Conservation (phyloP, 192 early-diverging fungal species). For the Rhizoclosmatium sp. region DNA sequence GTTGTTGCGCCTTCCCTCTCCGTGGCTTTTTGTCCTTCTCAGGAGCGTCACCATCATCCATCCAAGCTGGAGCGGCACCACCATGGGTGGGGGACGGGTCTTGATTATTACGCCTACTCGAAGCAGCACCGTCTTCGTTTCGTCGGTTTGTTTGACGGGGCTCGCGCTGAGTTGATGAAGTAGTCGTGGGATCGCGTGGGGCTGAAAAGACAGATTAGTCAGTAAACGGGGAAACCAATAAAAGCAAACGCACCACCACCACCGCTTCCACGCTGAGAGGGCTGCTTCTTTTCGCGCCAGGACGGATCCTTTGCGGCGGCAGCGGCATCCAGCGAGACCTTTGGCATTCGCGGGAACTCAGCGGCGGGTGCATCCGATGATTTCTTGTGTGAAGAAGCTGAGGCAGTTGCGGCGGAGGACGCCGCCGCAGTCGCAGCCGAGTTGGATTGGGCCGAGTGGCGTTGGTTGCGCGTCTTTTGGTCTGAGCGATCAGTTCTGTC, state of each 20-base stretch:
- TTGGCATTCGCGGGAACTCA: slow-evolving; percentile 28
- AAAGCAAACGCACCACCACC: slow-evolving; percentile 3
- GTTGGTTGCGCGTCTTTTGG: neutral
- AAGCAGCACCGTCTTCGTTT: slow-evolving; percentile 10
- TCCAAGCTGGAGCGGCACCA: neutral
- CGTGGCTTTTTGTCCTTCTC: neutral
- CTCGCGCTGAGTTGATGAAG: neutral
- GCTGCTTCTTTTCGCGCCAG: neutral
- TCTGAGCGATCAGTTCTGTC: neutral
- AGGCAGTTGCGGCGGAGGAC: no score
- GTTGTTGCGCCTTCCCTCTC: neutral
- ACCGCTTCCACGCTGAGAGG: neutral
- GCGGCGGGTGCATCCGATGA: neutral
- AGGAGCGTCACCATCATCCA: neutral
- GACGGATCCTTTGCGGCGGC: neutral
- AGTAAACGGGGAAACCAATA: neutral
- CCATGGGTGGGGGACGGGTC: neutral
- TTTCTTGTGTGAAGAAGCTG: neutral
- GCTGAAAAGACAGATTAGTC: neutral
- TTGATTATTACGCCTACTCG: neutral
- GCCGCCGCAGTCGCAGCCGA: no score
- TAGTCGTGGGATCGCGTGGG: neutral
- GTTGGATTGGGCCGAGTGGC: neutral
- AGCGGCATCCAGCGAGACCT: slow-evolving; percentile 1
- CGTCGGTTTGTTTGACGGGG: neutral